Evolutionary conservation across 192 early-diverging fungal genomes (phyloP), one percentile per base, ranked within the genome.

Genomic region (Kickxella alabastrina): DNA sequence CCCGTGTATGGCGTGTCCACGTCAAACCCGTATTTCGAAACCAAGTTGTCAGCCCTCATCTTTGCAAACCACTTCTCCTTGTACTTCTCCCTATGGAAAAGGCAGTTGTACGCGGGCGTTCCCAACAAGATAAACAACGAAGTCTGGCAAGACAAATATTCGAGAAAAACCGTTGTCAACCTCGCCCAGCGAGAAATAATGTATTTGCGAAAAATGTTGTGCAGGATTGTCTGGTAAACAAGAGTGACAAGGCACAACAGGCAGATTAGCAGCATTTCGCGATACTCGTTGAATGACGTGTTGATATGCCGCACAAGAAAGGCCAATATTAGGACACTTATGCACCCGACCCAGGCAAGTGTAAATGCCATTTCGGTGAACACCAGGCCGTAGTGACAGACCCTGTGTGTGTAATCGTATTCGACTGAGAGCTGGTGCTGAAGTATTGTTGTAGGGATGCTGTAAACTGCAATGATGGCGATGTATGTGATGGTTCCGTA

Each of bases 241-340:
- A 75, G 44, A 9, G 65, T 37, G 2, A 37, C 36, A 0, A 60
- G 57, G 9, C 45, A 15, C 6, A 75, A 26, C 0, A 43, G n/a
- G 26, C 62, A 51, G 2, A 75, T 68, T 3, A 56, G 0, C 9
- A 75, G 34, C 71, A 75, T 75, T 35, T 75, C 71, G n/a, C 28
- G 46, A 23, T 68, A 67, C 39, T 75, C 71, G 4, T 68, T 63
- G 36, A 75, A 75, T n/a, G 71, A 75, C 3, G 64, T 57, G 31
- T 75, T 75, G 29, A 75, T 75, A 10, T 75, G 51, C 21, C 71
- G 71, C 5, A 65, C 65, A 14, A 67, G 9, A 4, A 56, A 54
- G 0, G 71, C 45, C 3, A 43, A 9, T 12, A 64, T 9, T 0
- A 68, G 2, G 1, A 60, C 22, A 1, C 31, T 38, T 0, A 38